These are phyloP conservation scores for Aspergillus bridgeri DNA, from an alignment of 495 filamentous ascomycete genomes.

Conservation along the genomic window DNA sequence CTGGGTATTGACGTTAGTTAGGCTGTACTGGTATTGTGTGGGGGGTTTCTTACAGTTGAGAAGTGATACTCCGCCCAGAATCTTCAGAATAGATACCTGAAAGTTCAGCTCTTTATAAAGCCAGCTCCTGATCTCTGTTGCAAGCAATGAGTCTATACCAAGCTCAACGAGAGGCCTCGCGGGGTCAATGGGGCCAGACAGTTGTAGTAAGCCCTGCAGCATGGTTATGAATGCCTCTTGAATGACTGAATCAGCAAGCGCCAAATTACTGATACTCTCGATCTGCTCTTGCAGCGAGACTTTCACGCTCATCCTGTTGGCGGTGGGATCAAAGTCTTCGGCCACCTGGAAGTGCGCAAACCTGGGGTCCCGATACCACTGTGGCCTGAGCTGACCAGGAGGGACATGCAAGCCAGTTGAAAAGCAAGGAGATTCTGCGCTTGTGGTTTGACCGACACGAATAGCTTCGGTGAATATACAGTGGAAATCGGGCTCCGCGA, in stretches of 20 bases:
- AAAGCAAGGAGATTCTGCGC: background rate
- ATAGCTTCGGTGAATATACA: background rate
- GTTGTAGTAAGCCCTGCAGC: background rate
- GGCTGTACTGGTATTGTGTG: background rate
- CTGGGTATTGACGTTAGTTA: background rate
- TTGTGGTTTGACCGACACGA: background rate
- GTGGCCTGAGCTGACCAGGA: background rate
- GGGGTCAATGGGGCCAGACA: background rate
- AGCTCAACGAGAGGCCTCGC: conserved; percentile 26
- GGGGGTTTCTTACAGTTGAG: background rate
- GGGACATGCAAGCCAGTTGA: background rate
- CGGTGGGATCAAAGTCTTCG: background rate
- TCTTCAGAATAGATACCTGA: conserved; percentile 49
- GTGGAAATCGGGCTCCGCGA: background rate
- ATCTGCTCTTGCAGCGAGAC: background rate
- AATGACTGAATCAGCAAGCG: background rate
- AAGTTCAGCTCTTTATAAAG: conserved; percentile 34
- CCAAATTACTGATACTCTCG: background rate
- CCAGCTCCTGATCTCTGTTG: conserved; percentile 35
- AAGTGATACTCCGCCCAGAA: conserved; percentile 1
- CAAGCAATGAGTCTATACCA: conserved; percentile 32
- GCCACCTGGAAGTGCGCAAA: background rate
- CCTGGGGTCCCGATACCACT: background rate
- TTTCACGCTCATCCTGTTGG: background rate
- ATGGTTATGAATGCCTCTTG: conserved; percentile 4